These are phyloP conservation scores for Russula sp. DNA, from an alignment of 768 basidiomycete species.

Conservation along the genomic window DNA sequence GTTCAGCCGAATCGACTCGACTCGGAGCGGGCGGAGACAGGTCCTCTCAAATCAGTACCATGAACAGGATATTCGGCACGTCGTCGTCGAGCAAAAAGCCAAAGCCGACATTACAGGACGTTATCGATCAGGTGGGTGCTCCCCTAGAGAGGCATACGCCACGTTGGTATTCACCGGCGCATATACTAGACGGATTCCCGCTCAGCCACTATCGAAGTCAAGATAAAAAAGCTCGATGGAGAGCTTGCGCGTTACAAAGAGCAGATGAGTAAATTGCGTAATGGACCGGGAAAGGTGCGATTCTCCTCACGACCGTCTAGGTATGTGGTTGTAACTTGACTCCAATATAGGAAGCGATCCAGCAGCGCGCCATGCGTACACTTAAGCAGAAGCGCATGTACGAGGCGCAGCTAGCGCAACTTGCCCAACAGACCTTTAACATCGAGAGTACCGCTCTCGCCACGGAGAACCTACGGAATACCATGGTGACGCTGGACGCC, in stretches of 20 bases:
- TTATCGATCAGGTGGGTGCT: conserved; percentile 75
- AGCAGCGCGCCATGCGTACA: conserved; percentile 89
- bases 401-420: conserved; percentile 85
- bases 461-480: conserved; percentile 97
- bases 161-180: conserved; percentile 10
- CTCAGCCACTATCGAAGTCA: conserved; percentile 88
- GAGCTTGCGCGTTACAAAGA: conserved; percentile 91
- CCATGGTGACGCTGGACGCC: conserved; percentile 97
- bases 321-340: not conserved
- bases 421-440: conserved; percentile 95
- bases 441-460: conserved; percentile 95
- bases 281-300: conserved; percentile 90
- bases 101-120: conserved; percentile 83
- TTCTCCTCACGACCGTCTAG: not conserved
- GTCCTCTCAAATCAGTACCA: conserved; percentile 34
- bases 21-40: too few relatives aligned
- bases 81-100: conserved; percentile 78
- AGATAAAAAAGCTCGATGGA: conserved; percentile 93
- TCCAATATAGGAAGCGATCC: conserved; percentile 69
- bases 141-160: not conserved
- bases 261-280: conserved; percentile 90
- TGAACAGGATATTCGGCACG: conserved; percentile 85
- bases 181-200: conserved; percentile 74
- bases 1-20: not conserved
- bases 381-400: conserved; percentile 97